Evolutionary conservation across 2,329 filamentous ascomycete species (phyloP).

Genomic region (Cadophora sp.): DNA sequence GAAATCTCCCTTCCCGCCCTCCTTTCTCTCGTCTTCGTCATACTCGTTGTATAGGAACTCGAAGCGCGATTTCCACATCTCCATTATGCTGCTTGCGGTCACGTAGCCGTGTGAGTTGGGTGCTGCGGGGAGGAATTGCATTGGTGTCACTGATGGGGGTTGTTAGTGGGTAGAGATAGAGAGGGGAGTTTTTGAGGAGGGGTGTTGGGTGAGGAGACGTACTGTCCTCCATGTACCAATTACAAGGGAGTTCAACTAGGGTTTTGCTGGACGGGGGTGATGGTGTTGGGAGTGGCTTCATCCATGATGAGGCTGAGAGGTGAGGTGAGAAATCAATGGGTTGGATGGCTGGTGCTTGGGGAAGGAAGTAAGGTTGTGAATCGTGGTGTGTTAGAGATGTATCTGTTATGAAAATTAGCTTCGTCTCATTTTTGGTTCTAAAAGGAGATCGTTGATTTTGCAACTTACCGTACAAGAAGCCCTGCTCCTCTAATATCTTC

Average conservation of each 20-base stretch:
- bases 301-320: conserved; percentile 50
- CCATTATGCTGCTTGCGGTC: conserved; percentile 53
- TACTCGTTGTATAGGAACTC: conserved; percentile 35
- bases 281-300: conserved; percentile 49
- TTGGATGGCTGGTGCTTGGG: conserved; percentile 47
- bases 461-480: conserved; percentile 52
- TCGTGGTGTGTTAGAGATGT: conserved; percentile 58
- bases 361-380: conserved; percentile 55
- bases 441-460: no score
- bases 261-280: conserved; percentile 39
- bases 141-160: conserved; percentile 31
- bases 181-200: no score
- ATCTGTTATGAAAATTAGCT: conserved; percentile 42
- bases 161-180: background rate
- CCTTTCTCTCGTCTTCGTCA: conserved; percentile 49
- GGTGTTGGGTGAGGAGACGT: no score
- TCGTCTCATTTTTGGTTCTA: background rate
- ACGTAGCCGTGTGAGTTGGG: conserved; percentile 56
- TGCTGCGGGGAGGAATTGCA: conserved; percentile 45
- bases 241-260: conserved; percentile 55
- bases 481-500: conserved; percentile 53
- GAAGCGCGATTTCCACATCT: conserved; percentile 49
- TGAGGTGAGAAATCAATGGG: conserved; percentile 49
- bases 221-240: conserved; percentile 58
- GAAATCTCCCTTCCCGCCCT: conserved; percentile 42